phyloP scores from a whole-genome alignment of 257 asterid genomes.

The Nicotiana knightiana region DNA sequence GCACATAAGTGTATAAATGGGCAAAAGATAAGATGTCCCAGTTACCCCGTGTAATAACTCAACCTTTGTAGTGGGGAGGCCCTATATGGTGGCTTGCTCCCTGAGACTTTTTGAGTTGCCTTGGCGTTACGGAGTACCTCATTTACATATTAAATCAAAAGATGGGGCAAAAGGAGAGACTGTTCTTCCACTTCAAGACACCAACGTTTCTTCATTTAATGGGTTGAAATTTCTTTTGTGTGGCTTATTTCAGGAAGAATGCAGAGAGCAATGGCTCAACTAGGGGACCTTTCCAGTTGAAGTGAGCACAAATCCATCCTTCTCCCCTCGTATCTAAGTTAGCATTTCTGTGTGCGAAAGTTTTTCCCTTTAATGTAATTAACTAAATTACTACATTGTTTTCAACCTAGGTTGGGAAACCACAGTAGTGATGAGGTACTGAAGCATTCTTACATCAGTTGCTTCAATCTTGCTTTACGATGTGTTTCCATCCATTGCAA shows the following conservation, averaged over 20 bases:
- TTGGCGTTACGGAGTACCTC: not conserved
- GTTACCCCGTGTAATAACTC: not conserved
- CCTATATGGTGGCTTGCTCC: not conserved
- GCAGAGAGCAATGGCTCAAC: not conserved
- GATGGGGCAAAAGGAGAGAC: not conserved
- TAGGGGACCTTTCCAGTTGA: not conserved
- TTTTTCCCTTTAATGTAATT: not conserved
- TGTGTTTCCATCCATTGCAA: slow-evolving; percentile 1
- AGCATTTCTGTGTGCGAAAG: not conserved
- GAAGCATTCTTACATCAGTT: slow-evolving; percentile 28
- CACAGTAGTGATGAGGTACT: slow-evolving; percentile 21
- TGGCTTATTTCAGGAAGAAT: slow-evolving; percentile 1
- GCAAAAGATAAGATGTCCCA: not conserved
- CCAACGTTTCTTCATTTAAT: not conserved
- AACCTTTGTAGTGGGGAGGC: not conserved
- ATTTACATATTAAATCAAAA: not conserved
- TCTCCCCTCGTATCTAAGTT: not conserved
- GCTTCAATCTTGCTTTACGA: not conserved
- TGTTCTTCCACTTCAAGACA: not conserved
- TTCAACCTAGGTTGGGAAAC: slow-evolving; percentile 37
- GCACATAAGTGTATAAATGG: not conserved
- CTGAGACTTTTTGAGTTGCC: not conserved
- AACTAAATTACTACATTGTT: slow-evolving; percentile 14
- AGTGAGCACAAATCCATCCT: not conserved
- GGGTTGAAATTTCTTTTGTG: not conserved